Base-by-base conservation (phyloP, 768 basidiomycete genomes). In the Obba rivulosa region DNA sequence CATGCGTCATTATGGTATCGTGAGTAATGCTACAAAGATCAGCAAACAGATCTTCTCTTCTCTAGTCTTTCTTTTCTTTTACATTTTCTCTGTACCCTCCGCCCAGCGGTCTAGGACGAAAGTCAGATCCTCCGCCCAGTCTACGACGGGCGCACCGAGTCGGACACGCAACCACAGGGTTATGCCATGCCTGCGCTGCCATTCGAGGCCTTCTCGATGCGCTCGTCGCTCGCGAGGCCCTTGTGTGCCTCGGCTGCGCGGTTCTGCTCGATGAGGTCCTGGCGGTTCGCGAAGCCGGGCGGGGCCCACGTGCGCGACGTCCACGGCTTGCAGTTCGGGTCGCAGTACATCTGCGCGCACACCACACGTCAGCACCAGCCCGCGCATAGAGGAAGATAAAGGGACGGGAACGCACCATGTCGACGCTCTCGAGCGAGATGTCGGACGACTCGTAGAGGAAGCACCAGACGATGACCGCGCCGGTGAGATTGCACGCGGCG, bases 391-490 rank as follows among this genome's bases (percentile, higher is more conserved):
- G 48, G 35, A 46, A 50, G 8, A 45, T 34, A 35, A 44, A 43
- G 41, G n/a, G 46, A 43, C 43, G 13, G 14, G 16, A 5, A 65
- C 72, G 46, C 56, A 79, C 76, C 57, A 66, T 64, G 57, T 85
- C 77, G 38, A 87, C 81, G 50, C 65, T 71, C 66, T 89, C 87
- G 16, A 89, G 71, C 2, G 79, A 76, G 34, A 88, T 69, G 51
- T 80, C 77, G 5, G 79, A 75, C 8, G 79, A 79, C 61, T 88
- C 86, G 69, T 88, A 88, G 2, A 89, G 72, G 80, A 86, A 87
- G 60, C 86, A 72, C 62, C 69, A 87, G 17, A 85, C 83, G 50
- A 85, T 66, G 39, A 75, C 60, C 1, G 80, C 79, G 31, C 76
- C 79, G 23, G 65, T 64, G n/a, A 83, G 69, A 58, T 83, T 83